Evolutionary conservation across 1,284 basidiomycete species (phyloP).

Genomic region (Spongispora temasekensis): DNA sequence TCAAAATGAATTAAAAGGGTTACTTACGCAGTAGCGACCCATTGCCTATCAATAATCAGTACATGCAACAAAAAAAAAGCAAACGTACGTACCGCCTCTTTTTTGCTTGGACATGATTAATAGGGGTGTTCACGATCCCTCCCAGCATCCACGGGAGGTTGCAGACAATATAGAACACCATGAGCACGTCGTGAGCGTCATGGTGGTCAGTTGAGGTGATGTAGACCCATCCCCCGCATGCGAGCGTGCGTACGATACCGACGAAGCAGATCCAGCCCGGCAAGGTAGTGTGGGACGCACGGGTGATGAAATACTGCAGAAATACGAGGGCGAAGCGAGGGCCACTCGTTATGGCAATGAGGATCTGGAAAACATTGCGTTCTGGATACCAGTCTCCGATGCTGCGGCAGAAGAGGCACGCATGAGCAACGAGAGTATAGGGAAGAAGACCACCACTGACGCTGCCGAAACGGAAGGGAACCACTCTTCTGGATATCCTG

Average conservation of each 20-base stretch:
- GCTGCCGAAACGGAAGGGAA: slow-evolving; percentile 93
- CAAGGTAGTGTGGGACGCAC: slow-evolving; percentile 44
- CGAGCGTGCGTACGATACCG: slow-evolving; percentile 77
- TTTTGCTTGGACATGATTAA: slow-evolving; percentile 39
- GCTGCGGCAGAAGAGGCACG: slow-evolving; percentile 42
- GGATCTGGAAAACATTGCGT: slow-evolving; percentile 85
- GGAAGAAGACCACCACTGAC: slow-evolving; percentile 45
- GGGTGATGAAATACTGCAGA: slow-evolving; percentile 70
- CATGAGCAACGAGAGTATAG: slow-evolving; percentile 1
- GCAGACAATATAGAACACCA: slow-evolving; percentile 83
- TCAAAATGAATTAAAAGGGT: background rate
- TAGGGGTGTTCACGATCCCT: slow-evolving; percentile 59
- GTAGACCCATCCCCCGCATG: slow-evolving; percentile 93
- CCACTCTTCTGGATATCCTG: slow-evolving; percentile 88
- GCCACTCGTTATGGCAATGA: slow-evolving; percentile 85
- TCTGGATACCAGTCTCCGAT: slow-evolving; percentile 94
- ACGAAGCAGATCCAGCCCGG: slow-evolving; percentile 59
- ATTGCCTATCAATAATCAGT: slow-evolving; percentile 41
- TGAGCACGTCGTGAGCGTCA: slow-evolving; percentile 84
- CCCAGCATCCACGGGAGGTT: slow-evolving; percentile 90
- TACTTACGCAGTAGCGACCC: slow-evolving; percentile 52
- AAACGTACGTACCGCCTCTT: slow-evolving; percentile 51
- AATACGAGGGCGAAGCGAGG: slow-evolving; percentile 81
- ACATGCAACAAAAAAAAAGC: background rate
- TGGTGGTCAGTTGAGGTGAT: slow-evolving; percentile 84